These are phyloP conservation scores for Botrytis sinoallii DNA, from an alignment of 2,329 filamentous ascomycete genomes.

Conservation along the genomic window DNA sequence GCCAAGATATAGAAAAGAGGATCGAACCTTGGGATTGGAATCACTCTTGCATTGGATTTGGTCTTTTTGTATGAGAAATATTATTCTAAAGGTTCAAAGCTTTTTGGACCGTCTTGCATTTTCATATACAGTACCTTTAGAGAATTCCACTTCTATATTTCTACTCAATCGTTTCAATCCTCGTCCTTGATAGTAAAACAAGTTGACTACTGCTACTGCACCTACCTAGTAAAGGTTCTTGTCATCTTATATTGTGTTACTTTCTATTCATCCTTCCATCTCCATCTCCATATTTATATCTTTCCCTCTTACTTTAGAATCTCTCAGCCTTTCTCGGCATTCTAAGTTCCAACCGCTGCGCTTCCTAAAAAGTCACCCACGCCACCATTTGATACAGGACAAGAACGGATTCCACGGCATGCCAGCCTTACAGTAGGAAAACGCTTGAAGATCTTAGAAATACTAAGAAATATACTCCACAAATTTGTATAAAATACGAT, in stretches of 20 bases:
- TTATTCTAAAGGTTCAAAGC: not conserved
- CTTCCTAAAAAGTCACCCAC: not conserved
- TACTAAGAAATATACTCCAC: slow-evolving; percentile 16
- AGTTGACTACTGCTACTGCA: not conserved
- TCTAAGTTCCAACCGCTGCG: not conserved
- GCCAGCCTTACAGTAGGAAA: slow-evolving; percentile 13
- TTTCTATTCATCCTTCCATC: not conserved
- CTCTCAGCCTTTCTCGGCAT: not conserved
- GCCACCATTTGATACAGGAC: slow-evolving; percentile 1
- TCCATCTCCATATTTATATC: not conserved
- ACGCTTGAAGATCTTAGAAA: slow-evolving; percentile 12
- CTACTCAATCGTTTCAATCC: not conserved
- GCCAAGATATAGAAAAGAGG: slow-evolving; percentile 20
- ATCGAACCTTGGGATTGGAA: not conserved
- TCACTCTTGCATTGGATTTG: not conserved
- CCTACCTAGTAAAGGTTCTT: not conserved
- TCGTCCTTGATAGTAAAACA: not conserved
- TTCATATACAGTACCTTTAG: not conserved
- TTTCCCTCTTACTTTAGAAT: not conserved
- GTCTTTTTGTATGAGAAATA: not conserved
- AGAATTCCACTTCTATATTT: not conserved
- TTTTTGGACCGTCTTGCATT: not conserved
- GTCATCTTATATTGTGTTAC: not conserved
- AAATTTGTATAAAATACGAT: not conserved
- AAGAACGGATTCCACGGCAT: not conserved